Evolutionary conservation across 2,329 filamentous ascomycete genomes (phyloP).

Genomic region (Ceratocystis huliohia): DNA sequence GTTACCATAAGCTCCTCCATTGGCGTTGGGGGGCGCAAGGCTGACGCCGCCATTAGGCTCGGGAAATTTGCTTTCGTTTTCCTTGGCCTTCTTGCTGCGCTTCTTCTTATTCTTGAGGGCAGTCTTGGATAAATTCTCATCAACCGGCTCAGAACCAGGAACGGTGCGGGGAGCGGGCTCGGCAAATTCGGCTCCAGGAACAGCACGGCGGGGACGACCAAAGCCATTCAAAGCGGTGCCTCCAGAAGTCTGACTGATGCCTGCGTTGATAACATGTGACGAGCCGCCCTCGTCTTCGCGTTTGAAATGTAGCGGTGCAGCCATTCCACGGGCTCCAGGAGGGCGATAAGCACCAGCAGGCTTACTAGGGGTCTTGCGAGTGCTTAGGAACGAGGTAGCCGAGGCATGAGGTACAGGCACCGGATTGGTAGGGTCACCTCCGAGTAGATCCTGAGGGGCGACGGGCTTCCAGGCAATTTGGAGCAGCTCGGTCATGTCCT

Average conservation of each 20-base stretch:
- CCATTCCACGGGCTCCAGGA: constrained; percentile 77
- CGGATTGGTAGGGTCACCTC: constrained; percentile 58
- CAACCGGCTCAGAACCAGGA: constrained; percentile 51
- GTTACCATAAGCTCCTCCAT: constrained; percentile 27
- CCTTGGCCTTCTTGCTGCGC: constrained; percentile 79
- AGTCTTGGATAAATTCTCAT: constrained; percentile 67
- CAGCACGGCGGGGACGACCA: constrained; percentile 57
- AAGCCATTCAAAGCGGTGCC: constrained; percentile 65
- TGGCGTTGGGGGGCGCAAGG: constrained; percentile 36
- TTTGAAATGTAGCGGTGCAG: constrained; percentile 88
- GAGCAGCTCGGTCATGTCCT: constrained; percentile 91
- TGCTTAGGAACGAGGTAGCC: constrained; percentile 67
- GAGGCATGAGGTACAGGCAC: constrained; percentile 71
- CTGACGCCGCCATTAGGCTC: constrained; percentile 36
- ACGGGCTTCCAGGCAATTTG: constrained; percentile 80
- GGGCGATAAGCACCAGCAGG: constrained; percentile 94
- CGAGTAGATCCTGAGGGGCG: constrained; percentile 42
- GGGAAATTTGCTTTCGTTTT: constrained; percentile 50
- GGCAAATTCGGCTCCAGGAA: constrained; percentile 73
- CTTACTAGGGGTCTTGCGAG: constrained; percentile 88
- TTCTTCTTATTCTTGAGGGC: constrained; percentile 98
- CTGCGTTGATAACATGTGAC: constrained; percentile 71
- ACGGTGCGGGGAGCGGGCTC: constrained; percentile 57
- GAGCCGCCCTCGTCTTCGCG: constrained; percentile 93
- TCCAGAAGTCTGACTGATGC: constrained; percentile 27